Base-by-base conservation (phyloP, 2,329 filamentous ascomycete genomes). In the Exserohilum rostratum region DNA sequence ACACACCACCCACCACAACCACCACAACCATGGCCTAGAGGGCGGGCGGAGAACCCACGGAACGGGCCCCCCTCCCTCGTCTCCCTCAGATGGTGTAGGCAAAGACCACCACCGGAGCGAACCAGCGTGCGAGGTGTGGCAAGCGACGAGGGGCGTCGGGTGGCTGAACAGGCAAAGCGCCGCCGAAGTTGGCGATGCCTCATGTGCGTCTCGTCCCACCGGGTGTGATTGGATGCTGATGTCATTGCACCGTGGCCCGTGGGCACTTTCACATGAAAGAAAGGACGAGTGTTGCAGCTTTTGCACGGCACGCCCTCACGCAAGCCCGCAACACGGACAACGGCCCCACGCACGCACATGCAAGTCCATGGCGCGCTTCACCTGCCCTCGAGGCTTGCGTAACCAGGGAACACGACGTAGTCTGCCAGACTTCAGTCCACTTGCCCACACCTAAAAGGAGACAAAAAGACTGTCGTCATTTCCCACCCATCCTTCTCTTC, bases 191-290 rank as follows among this genome's bases (percentile, higher is more conserved):
- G 22, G 22, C 22, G 22, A 25, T 25, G 22, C 22, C 22, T 25
- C 22, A 25, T 25, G 22, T 25, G 22, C 22, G 50, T 49, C 45
- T 43, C 22, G 37, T 35, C 33, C 27, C 37, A 52, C 38, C n/a
- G 43, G 17, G 22, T 46, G 5, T 40, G 56, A 33, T 37, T 40
- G 35, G 50, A 17, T 54, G 38, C 57, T 54, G 57, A 60, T 57
- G 53, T 59, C 57, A 57, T 59, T 40, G 29, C 18, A 39, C 33
- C 37, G 3, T 44, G 51, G 45, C 31, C 45, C 56, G 56, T 53
- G 56, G 15, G 31, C 46, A 46, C 46, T 61, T 61, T 61, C 58
- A 61, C 58, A 61, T 61, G 58, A 27, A 34, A 50, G 43, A 46
- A 30, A 34, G 25, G 3, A 15, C 18, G 10, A 9, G 42, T 50